Evolutionary conservation across 306 rosid species (phyloP), one percentile per base, ranked within the genome.

Genomic region (Prunus davidiana): DNA sequence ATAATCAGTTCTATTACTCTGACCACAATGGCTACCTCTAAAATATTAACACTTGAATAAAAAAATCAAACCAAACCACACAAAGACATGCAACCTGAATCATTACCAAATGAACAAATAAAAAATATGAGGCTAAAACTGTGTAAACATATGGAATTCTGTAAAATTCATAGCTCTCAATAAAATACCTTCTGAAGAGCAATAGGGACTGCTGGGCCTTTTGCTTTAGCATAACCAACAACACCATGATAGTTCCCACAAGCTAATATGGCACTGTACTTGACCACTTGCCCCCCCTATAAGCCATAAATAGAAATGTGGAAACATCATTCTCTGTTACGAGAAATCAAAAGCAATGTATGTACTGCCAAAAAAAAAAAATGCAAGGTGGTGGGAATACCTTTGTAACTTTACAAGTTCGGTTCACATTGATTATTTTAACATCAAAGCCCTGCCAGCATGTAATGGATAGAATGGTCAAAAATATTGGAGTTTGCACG

Each of bases 331-430:
- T 60, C 65, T 52, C 16, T 34, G 51, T 71, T 13, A 54, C 32
- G 50, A 54, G 64, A 54, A 72, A 58, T 8, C 41, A 72, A 72
- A 56, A 8, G 3, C 25, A 38, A 34, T n/a, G 16, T 55, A 12
- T 20, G 51, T 3, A 19, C 25, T 57, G 10, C 45, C 67, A 80
- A 65, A 51, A 18, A 71, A 43, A 65, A 63, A 71, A 43, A 66
- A 16, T 77, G 55, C 47, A 32, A 43, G 50, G 50, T 46, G 70
- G 24, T 62, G 25, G 46, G 56, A 30, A 55, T 88, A 90, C 98
- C 98, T 89, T 94, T 2, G 96, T 94, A 78, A 94, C 97, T 88
- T 94, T 94, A 88, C 93, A 90, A 41, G 97, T 91, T 75, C 98
- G 90, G 81, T 90, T 94, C 84, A 94, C 93, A 81, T 92, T 85